Base-by-base conservation (phyloP, 2,329 filamentous ascomycete species). In the Aspergillus arachidicola region DNA sequence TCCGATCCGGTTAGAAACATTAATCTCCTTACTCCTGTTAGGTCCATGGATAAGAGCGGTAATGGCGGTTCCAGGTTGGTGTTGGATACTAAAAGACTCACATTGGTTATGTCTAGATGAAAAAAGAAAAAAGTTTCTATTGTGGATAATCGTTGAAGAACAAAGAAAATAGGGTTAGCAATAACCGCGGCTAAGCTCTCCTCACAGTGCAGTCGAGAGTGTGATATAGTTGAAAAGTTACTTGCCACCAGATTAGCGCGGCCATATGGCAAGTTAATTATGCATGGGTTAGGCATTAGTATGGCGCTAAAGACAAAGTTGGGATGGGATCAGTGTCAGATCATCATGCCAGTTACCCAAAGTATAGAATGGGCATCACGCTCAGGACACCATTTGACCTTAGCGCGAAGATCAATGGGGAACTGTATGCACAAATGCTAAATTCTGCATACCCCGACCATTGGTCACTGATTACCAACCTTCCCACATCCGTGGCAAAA, bases 331-430 rank as follows among this genome's bases (percentile, higher is more conserved):
- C 14, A 6, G 12, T 36, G 14, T 6, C 14, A 36, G 34, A 36
- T 36, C 50, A 19, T 12, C 50, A 9, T 34, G 50, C 14, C 30
- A 23, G 14, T 32, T 53, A 34, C 50, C n/a, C 7, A 21, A 53
- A 32, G 14, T 9, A n/a, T 34, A 19, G 21, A 7, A 21, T 34
- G 50, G 28, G 16, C 26, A n/a, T 19, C 30, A 10, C 19, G 28
- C 50, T 53, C 50, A n/a, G 50, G 30, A 32, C 50, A 32, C 50
- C 26, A n/a, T 34, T 11, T 21, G 28, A 53, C 21, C 50, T 14
- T 32, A 53, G 50, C 50, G 50, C n/a, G 50, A 34, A 30, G 50
- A 32, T 53, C 50, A 34, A 53, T 53, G 50, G 19, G 50, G 50
- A 21, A 34, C 28, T 34, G 11, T 21, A 53, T 53, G 50, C 50